Evolutionary conservation across 202 grass and related monocot species (phyloP).

Genomic region (Zizania palustris): DNA sequence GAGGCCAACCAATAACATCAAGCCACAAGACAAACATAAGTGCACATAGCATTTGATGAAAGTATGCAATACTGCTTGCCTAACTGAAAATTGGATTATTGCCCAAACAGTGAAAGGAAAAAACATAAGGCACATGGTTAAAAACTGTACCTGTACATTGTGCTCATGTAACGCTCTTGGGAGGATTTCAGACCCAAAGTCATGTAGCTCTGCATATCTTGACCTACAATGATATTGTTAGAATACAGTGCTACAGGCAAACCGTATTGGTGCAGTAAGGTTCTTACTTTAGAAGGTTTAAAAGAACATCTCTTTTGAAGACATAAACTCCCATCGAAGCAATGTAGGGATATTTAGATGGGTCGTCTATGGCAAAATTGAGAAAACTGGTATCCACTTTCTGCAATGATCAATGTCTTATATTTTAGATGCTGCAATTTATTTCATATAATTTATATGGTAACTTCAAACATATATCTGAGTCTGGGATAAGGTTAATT

Average conservation of each 20-base stretch:
- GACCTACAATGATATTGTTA: slow-evolving; percentile 48
- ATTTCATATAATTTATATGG: too few species aligned
- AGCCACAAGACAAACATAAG: background rate
- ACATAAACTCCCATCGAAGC: slow-evolving; percentile 86
- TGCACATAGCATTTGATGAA: slow-evolving; percentile 9
- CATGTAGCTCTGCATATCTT: slow-evolving; percentile 67
- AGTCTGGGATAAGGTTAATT: slow-evolving; percentile 8
- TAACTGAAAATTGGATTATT: background rate
- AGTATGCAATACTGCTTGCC: background rate
- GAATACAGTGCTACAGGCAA: background rate
- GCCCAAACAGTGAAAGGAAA: background rate
- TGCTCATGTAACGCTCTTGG: slow-evolving; percentile 61
- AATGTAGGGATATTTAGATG: slow-evolving; percentile 64
- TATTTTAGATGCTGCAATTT: slow-evolving; percentile 1
- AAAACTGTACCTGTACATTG: slow-evolving; percentile 57
- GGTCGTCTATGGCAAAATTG: slow-evolving; percentile 55
- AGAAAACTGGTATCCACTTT: slow-evolving; percentile 58
- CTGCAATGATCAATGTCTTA: slow-evolving; percentile 39
- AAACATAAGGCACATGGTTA: background rate
- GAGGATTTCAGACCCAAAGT: slow-evolving; percentile 84
- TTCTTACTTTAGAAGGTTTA: slow-evolving; percentile 63
- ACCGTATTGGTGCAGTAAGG: background rate
- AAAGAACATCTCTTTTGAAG: slow-evolving; percentile 64
- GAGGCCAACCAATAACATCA: too few species aligned
- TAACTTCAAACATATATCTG: background rate